Conservation (phyloP, 257 asterid genomes). For the Nicotiana tabacum region DNA sequence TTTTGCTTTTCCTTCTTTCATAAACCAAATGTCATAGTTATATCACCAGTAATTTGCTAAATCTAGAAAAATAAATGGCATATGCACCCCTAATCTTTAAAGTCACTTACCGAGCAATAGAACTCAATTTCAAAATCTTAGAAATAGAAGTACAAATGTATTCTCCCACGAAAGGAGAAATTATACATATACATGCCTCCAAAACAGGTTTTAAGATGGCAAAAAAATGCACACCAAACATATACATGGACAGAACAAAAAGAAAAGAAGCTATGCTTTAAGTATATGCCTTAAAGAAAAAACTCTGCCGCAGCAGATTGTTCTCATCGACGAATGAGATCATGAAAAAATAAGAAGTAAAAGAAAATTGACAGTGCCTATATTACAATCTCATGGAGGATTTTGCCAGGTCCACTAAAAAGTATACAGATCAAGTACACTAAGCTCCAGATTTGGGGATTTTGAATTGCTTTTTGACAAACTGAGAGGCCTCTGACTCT, state of each 20-base stretch:
- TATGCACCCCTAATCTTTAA: not conserved
- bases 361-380: not conserved
- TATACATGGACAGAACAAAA: not conserved
- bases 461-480: constrained; percentile 90
- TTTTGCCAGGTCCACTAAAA: not conserved
- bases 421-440: constrained; percentile 6
- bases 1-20: too few species aligned
- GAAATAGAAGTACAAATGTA: not conserved
- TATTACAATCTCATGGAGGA: not conserved
- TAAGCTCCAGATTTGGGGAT: constrained; percentile 70
- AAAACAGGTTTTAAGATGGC: not conserved
- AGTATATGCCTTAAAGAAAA: not conserved
- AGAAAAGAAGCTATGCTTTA: not conserved
- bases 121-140: not conserved
- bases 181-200: not conserved
- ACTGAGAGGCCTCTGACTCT: constrained; percentile 93
- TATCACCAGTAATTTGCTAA: too few species aligned
- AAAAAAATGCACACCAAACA: not conserved
- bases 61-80: too few species aligned
- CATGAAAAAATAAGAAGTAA: not conserved
- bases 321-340: not conserved
- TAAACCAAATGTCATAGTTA: too few species aligned
- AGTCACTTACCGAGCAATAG: not conserved
- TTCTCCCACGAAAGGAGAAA: not conserved
- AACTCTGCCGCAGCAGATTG: not conserved